These are phyloP conservation scores for Fagopyrum esculentum DNA, from an alignment of 148 eudicot genomes.

Conservation along the genomic window DNA sequence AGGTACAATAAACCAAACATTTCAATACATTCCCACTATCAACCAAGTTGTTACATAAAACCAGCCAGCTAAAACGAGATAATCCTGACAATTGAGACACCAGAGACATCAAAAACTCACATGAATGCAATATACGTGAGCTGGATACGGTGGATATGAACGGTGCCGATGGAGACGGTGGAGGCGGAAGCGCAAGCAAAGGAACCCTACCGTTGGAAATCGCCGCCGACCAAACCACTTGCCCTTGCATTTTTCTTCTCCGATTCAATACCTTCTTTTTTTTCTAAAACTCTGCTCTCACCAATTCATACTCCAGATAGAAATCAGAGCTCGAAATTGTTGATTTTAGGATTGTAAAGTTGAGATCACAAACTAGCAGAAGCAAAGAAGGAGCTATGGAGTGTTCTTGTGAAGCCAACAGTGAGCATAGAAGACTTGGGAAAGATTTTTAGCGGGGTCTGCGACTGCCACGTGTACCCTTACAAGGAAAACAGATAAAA, in stretches of 20 bases:
- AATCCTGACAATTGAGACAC: background rate
- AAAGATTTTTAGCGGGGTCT: background rate
- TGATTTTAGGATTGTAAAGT: background rate
- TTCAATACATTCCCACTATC: background rate
- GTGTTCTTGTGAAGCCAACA: background rate
- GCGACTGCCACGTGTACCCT: background rate
- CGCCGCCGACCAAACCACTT: background rate
- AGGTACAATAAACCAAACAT: background rate
- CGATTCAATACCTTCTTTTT: background rate
- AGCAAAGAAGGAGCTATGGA: background rate
- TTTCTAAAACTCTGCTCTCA: background rate
- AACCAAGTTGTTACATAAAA: background rate
- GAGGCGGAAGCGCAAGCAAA: background rate
- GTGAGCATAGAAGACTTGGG: background rate
- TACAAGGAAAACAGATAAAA: background rate
- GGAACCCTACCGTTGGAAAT: slow-evolving; percentile 2
- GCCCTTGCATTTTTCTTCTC: slow-evolving; percentile 1
- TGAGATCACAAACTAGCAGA: background rate
- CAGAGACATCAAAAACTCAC: background rate
- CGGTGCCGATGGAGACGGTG: background rate
- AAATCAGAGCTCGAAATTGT: background rate
- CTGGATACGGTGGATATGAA: background rate
- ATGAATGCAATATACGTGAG: background rate
- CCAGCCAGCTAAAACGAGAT: background rate
- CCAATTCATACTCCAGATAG: slow-evolving; percentile 8